Evolutionary conservation across 768 basidiomycete genomes (phyloP).

Genomic region (Boletales sp.): DNA sequence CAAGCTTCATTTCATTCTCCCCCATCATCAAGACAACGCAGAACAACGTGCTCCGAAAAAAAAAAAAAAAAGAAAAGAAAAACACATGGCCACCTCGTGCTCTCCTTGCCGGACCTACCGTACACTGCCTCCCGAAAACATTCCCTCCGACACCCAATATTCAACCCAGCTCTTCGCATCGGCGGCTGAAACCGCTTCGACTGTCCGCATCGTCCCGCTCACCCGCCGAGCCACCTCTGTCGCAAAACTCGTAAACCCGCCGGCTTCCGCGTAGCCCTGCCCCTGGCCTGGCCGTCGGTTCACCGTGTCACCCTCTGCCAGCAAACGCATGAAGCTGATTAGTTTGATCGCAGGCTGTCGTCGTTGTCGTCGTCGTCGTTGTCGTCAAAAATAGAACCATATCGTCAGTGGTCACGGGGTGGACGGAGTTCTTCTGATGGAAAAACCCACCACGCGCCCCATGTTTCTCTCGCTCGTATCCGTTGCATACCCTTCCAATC

Average conservation of each 20-base stretch:
- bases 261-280: slow-evolving; percentile 1
- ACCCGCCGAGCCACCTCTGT: slow-evolving; percentile 26
- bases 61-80: background rate
- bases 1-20: background rate
- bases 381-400: background rate
- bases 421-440: slow-evolving; percentile 19
- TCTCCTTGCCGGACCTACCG: background rate
- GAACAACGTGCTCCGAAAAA: too few species aligned
- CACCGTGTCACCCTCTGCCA: slow-evolving; percentile 17
- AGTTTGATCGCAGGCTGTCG: slow-evolving; percentile 34
- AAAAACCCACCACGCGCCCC: slow-evolving; percentile 26
- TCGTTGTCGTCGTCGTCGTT: slow-evolving; percentile 7
- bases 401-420: slow-evolving; percentile 28
- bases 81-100: background rate
- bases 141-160: slow-evolving; percentile 33
- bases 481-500: slow-evolving; percentile 11
- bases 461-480: slow-evolving; percentile 22
- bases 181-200: slow-evolving; percentile 11
- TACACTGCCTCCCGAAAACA: slow-evolving; percentile 9
- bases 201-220: slow-evolving; percentile 32
- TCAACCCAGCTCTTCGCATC: slow-evolving; percentile 34
- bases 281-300: background rate
- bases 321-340: slow-evolving; percentile 23
- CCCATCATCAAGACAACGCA: background rate
- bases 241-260: slow-evolving; percentile 13